Evolutionary conservation across 768 basidiomycete species (phyloP).

Genomic region (Trametes maxima): DNA sequence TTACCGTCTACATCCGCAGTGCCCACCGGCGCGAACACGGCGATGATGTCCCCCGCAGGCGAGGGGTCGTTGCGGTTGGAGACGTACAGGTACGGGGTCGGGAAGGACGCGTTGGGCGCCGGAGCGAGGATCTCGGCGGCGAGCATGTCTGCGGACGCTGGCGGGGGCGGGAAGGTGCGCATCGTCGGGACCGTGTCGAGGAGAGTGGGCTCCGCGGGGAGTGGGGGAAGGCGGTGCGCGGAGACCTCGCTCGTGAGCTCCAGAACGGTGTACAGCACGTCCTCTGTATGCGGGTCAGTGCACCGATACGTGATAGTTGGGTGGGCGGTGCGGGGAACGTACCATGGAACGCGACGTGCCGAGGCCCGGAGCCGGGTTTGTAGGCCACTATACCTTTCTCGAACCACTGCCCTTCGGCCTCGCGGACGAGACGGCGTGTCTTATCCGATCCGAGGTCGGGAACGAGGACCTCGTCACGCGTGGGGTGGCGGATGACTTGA

Average conservation of each 20-base stretch:
- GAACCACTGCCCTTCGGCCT: slow-evolving; percentile 47
- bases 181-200: slow-evolving; percentile 50
- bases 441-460: slow-evolving; percentile 79
- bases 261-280: slow-evolving; percentile 62
- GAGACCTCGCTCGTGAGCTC: slow-evolving; percentile 65
- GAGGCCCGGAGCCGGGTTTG: slow-evolving; percentile 65
- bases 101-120: slow-evolving; percentile 49
- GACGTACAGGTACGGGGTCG: slow-evolving; percentile 63
- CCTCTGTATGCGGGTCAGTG: slow-evolving; percentile 52
- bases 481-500: slow-evolving; percentile 57
- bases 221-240: slow-evolving; percentile 54
- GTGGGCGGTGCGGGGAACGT: background rate
- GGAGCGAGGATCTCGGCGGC: slow-evolving; percentile 75
- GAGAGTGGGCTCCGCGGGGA: slow-evolving; percentile 42
- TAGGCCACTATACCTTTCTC: slow-evolving; percentile 50
- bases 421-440: slow-evolving; percentile 57
- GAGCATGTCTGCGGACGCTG: slow-evolving; percentile 45
- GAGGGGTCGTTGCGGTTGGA: slow-evolving; percentile 78
- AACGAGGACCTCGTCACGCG: slow-evolving; percentile 61
- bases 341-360: slow-evolving; percentile 71
- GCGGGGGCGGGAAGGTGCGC: slow-evolving; percentile 40
- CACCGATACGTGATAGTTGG: no score
- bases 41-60: slow-evolving; percentile 69
- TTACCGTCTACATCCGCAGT: slow-evolving; percentile 38
- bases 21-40: slow-evolving; percentile 59